These are phyloP conservation scores for Sporothrix pallida DNA, from an alignment of 2,329 filamentous ascomycete species.

Conservation along the genomic window DNA sequence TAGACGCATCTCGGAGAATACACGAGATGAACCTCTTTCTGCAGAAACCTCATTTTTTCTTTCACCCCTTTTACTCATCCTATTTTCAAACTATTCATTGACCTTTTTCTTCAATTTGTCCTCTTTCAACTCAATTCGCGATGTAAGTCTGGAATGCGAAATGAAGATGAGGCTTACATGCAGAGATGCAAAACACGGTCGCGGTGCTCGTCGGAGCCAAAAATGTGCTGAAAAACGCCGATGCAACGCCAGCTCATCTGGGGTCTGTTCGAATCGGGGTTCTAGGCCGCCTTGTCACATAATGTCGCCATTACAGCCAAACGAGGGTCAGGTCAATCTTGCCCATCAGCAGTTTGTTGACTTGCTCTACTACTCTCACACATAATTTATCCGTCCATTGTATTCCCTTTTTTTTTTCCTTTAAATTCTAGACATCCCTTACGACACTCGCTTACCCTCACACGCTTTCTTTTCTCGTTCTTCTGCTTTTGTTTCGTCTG, in stretches of 20 bases:
- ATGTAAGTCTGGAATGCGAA: no score
- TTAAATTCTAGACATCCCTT: neutral
- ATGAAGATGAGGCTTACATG: neutral
- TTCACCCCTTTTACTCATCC: neutral
- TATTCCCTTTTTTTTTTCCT: no score
- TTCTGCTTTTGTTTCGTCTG: neutral
- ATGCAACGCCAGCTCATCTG: neutral
- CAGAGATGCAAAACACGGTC: neutral
- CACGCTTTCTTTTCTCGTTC: neutral
- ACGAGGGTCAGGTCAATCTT: neutral
- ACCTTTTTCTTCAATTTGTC: neutral
- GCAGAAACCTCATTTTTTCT: neutral
- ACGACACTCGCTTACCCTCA: neutral
- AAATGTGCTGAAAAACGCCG: neutral
- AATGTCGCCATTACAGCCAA: constrained; percentile 26
- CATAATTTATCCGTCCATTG: no score
- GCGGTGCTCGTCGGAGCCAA: neutral
- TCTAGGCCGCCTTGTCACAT: neutral
- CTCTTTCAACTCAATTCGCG: no score
- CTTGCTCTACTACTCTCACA: no score
- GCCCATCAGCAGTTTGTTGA: no score
- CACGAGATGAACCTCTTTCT: neutral
- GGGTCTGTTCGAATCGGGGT: neutral
- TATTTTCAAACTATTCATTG: no score
- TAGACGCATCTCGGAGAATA: neutral